Conservation (phyloP, 306 rosid genomes). For the Cucurbita moschata region DNA sequence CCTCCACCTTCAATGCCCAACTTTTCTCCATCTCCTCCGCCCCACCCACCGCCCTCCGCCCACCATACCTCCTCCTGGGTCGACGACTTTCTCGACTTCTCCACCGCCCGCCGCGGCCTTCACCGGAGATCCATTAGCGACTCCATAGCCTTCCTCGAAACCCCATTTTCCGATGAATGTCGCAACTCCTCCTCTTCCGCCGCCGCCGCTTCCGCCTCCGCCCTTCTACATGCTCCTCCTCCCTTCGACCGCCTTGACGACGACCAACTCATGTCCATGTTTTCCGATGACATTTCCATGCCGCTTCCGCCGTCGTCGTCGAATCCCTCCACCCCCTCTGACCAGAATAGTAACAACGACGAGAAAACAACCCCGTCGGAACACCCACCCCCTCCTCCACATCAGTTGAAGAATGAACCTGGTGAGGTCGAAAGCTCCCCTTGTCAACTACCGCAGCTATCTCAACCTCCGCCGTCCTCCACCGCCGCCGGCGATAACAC, state of each 20-base stretch:
- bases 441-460: conserved; percentile 15
- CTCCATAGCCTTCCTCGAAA: conserved; percentile 61
- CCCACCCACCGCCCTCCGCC: conserved; percentile 23
- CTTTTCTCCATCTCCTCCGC: conserved; percentile 13
- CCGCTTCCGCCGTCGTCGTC: conserved; percentile 25
- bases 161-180: conserved; percentile 29
- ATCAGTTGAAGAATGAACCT: conserved; percentile 38
- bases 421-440: conserved; percentile 49
- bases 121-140: conserved; percentile 78
- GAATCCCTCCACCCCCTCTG: conserved; percentile 66
- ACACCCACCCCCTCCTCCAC: conserved; percentile 9
- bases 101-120: conserved; percentile 47
- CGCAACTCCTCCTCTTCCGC: conserved; percentile 8
- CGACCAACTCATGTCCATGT: conserved; percentile 77
- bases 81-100: conserved; percentile 83
- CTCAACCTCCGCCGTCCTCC: conserved; percentile 9
- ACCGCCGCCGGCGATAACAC: conserved; percentile 17
- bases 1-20: conserved; percentile 18
- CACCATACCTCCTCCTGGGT: conserved; percentile 29
- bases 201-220: conserved; percentile 1
- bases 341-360: conserved; percentile 55
- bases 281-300: conserved; percentile 45
- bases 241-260: conserved; percentile 64
- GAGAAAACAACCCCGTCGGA: conserved; percentile 18
- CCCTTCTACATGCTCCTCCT: conserved; percentile 3